These are phyloP conservation scores for Vitis hybrid DNA, from an alignment of 177 flowering plant species.

Conservation along the genomic window DNA sequence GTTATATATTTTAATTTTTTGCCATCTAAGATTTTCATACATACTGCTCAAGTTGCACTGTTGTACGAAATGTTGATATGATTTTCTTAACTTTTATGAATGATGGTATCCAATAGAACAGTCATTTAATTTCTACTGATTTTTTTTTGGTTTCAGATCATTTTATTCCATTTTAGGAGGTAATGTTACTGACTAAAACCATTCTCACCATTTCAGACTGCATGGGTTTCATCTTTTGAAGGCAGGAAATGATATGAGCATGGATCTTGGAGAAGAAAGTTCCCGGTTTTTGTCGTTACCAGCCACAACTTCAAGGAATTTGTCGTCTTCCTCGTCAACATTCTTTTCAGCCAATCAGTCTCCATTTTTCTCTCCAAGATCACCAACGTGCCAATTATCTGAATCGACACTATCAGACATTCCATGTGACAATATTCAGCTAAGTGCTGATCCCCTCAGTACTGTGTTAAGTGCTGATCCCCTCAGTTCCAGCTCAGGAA, in stretches of 20 bases:
- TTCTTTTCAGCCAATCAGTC: constrained; percentile 92
- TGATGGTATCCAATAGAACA: not conserved
- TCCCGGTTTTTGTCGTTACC: constrained; percentile 47
- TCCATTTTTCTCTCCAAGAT: constrained; percentile 86
- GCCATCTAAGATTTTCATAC: no score
- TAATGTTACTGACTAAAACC: constrained; percentile 13
- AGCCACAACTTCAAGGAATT: constrained; percentile 54
- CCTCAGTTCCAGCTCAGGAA: constrained; percentile 21
- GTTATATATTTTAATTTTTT: no score
- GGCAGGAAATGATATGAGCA: constrained; percentile 24
- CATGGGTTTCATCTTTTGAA: constrained; percentile 22
- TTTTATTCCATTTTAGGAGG: constrained; percentile 2
- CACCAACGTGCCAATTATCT: constrained; percentile 51
- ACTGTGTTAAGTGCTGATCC: constrained; percentile 24
- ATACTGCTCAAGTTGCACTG: no score
- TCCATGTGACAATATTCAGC: constrained; percentile 26
- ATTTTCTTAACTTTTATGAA: not conserved
- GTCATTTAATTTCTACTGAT: not conserved
- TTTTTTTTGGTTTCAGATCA: not conserved
- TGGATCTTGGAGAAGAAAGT: constrained; percentile 73
- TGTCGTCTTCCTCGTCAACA: constrained; percentile 85
- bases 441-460: constrained; percentile 24
- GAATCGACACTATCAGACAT: constrained; percentile 40
- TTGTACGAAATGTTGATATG: not conserved
- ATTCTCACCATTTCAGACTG: constrained; percentile 29